Evolutionary conservation across 495 filamentous ascomycete species (phyloP).

Genomic region (Cladorrhinum samala): DNA sequence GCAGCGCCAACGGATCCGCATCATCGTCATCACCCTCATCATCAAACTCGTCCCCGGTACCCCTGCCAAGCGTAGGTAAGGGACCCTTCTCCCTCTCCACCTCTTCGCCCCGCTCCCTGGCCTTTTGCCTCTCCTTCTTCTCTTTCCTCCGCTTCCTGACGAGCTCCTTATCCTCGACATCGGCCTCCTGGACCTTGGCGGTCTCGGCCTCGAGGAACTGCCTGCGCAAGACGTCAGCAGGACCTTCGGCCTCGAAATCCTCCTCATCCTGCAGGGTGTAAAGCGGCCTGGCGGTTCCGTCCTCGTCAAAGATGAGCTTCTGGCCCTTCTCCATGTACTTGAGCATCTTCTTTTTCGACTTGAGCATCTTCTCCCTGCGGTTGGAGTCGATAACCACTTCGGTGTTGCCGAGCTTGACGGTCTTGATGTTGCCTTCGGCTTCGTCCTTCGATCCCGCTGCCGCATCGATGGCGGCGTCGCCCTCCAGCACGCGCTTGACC

Average conservation of each 20-base stretch:
- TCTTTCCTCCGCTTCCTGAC: slow-evolving; percentile 74
- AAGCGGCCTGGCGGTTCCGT: slow-evolving; percentile 72
- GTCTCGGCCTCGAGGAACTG: slow-evolving; percentile 70
- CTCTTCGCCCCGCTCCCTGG: slow-evolving; percentile 57
- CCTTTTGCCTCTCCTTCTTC: slow-evolving; percentile 82
- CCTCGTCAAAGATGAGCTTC: slow-evolving; percentile 87
- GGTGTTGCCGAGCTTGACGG: slow-evolving; percentile 47
- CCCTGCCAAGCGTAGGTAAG: slow-evolving; percentile 27
- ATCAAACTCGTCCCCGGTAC: slow-evolving; percentile 20
- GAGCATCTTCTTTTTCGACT: slow-evolving; percentile 86
- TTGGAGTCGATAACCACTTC: slow-evolving; percentile 84
- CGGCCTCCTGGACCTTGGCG: slow-evolving; percentile 64
- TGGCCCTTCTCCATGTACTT: slow-evolving; percentile 80
- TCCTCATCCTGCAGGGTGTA: slow-evolving; percentile 86
- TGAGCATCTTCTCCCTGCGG: slow-evolving; percentile 84
- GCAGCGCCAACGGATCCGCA: slow-evolving; percentile 45
- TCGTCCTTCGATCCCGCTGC: slow-evolving; percentile 24
- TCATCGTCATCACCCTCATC: no score
- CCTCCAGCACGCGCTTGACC: slow-evolving; percentile 74
- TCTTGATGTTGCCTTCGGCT: slow-evolving; percentile 37
- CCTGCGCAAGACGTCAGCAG: slow-evolving; percentile 64
- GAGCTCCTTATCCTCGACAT: slow-evolving; percentile 73
- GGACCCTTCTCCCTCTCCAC: slow-evolving; percentile 28
- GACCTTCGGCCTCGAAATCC: slow-evolving; percentile 65
- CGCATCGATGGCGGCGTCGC: slow-evolving; percentile 33